Base-by-base conservation (phyloP, 257 asterid species). In the Apocynum venetum region DNA sequence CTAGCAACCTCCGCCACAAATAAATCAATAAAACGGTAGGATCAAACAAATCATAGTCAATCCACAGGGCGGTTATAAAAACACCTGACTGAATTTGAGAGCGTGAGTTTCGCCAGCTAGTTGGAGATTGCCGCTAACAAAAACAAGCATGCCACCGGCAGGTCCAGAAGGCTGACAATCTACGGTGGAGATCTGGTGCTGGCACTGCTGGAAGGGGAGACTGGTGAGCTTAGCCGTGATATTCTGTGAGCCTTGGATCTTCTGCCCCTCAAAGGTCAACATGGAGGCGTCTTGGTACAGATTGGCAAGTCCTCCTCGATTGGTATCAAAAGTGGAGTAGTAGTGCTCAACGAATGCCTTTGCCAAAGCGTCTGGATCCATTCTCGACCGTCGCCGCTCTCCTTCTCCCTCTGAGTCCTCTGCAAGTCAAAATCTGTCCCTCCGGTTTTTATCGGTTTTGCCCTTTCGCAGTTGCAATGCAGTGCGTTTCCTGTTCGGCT, bases 101-200 rank as follows among this genome's bases (percentile, higher is more conserved):
- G 88, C 83, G 81, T 88, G 90, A 40, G 80, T 85, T 76, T 88
- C 92, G 10, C 92, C 92, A 19, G 69, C 79, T 12, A 88, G 82
- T 71, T 85, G 85, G 61, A 87, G 91, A 53, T 82, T 84, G 46
- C 89, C 92, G 53, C 88, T 85, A 66, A 86, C 89, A 19, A 88
- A 83, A 38, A 88, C 92, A 41, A 88, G 84, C 84, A 88, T 83
- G 15, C 92, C 90, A 3, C 85, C 88, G 64, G 89, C 83, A 41
- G 89, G 88, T 44, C 92, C 92, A n/a, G 89, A 88, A 19, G 85
- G 91, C 83, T 88, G 92, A 79, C 84, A 88, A 79, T 87, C 92
- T 44, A 85, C 88, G 66, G 92, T 88, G 73, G 87, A 75, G 82
- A 86, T 83, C 4, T 25, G 72, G 69, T 88, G 92, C 77, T 88